Base-by-base conservation (phyloP, 495 filamentous ascomycete species). In the Aspergillus cavernicola region DNA sequence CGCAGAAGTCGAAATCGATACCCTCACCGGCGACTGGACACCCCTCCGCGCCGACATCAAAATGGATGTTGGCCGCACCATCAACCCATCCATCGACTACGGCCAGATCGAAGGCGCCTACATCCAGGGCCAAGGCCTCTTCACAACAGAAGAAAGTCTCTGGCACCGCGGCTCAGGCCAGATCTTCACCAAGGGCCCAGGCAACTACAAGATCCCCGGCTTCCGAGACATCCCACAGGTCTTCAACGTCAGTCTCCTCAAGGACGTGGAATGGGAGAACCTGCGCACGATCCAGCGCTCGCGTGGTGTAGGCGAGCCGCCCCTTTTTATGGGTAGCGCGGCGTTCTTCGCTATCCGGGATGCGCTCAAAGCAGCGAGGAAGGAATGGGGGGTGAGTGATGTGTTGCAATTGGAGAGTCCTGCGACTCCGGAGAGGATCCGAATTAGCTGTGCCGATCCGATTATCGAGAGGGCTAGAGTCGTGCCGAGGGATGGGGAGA, bases 61-160 rank as follows among this genome's bases (percentile, higher is more conserved):
- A 68, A 98, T 98, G 93, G 93, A 98, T 58, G 89, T 98, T 29
- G 93, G 93, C 6, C 88, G 86, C 22, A 86, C 81, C 37, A 96
- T 98, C 76, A 98, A 98, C 71, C 93, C 92, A 0, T 84, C 91
- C 19, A 90, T 98, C 54, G 93, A 96, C 70, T 98, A 98, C 62
- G 93, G 93, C 16, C 93, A 98, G 70, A 97, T 98, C 61, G 90
- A 97, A 65, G 93, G 93, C 47, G 93, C 93, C 4, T 98, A 95
- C 63, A 73, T 96, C 22, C 93, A 98, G 68, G 93, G 93, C n/a
- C 74, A 95, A 61, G 93, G 93, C 0, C 81, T 98, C n/a, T 97
- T 96, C 75, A 98, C 93, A 6, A 96, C 88, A 35, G 93, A 98
- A 70, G 93, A 98, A 71, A 86, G 80, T 42, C 78, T 97, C 24